Percentiles rank a stretch among this genome's conserved stretches.
phyloP scores from a whole-genome alignment of 2,329 filamentous ascomycete genomes.

The Daldinia sp. region DNA sequence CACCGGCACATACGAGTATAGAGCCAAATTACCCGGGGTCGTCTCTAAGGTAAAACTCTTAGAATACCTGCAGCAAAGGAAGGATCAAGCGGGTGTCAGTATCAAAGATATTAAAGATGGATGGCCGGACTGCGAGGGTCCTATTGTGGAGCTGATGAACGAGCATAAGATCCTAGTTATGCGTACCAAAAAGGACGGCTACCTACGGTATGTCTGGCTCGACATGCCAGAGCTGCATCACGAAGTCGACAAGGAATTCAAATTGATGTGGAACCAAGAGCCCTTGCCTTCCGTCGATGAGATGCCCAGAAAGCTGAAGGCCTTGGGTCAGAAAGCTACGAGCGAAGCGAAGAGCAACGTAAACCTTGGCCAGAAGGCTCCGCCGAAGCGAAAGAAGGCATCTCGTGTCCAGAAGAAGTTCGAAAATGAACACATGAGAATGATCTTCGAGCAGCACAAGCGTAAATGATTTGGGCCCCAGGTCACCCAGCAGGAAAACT shows the following conservation, averaged over 20 bases:
- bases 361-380: slow-evolving; percentile 62
- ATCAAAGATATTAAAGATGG: slow-evolving; percentile 96
- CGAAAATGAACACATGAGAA: slow-evolving; percentile 87
- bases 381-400: slow-evolving; percentile 72
- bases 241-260: slow-evolving; percentile 82
- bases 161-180: slow-evolving; percentile 85
- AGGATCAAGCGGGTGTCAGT: slow-evolving; percentile 80
- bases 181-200: slow-evolving; percentile 90
- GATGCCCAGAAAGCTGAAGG: slow-evolving; percentile 75
- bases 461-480: not conserved
- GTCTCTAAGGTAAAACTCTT: slow-evolving; percentile 79
- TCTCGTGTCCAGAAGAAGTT: slow-evolving; percentile 80
- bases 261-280: slow-evolving; percentile 82
- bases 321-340: slow-evolving; percentile 82
- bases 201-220: slow-evolving; percentile 85
- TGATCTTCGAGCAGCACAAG: slow-evolving; percentile 70
- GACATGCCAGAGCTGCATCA: slow-evolving; percentile 83
- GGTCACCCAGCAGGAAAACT: slow-evolving; percentile 46
- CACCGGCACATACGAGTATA: slow-evolving; percentile 80
- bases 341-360: slow-evolving; percentile 77
- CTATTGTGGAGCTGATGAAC: slow-evolving; percentile 79
- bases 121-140: slow-evolving; percentile 84
- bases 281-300: slow-evolving; percentile 78
- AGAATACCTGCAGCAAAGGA: slow-evolving; percentile 80
- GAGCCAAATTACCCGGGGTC: slow-evolving; percentile 82